Conservation (phyloP, 2,329 filamentous ascomycete genomes). For the Penicillium corylophilum region DNA sequence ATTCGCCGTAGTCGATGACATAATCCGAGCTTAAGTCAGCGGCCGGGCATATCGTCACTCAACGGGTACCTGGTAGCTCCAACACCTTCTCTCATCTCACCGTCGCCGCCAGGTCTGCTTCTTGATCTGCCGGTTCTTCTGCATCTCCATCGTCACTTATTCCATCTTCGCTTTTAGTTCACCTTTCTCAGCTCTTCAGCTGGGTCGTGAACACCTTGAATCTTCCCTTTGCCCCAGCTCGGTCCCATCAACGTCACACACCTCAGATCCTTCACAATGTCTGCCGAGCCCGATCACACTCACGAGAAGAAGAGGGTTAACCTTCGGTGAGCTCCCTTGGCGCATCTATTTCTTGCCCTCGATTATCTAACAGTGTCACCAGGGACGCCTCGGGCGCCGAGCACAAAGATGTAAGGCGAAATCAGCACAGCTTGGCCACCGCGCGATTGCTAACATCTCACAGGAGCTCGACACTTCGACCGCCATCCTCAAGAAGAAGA, state of each 20-base stretch:
- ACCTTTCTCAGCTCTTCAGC: slow-evolving; percentile 17
- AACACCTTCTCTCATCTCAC: slow-evolving; percentile 22
- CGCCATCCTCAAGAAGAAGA: slow-evolving; percentile 99
- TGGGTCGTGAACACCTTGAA: slow-evolving; percentile 23
- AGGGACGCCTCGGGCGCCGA: slow-evolving; percentile 90
- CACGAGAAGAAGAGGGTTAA: slow-evolving; percentile 80
- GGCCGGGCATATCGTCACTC: slow-evolving; percentile 37
- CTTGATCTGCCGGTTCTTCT: slow-evolving; percentile 18
- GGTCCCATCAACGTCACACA: slow-evolving; percentile 22
- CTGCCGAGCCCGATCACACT: slow-evolving; percentile 61
- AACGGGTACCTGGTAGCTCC: slow-evolving; percentile 32
- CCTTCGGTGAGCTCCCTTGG: slow-evolving; percentile 62
- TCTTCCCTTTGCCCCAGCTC: slow-evolving; percentile 26
- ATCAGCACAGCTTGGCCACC: slow-evolving; percentile 38
- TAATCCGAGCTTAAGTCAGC: slow-evolving; percentile 35
- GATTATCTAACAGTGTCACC: slow-evolving; percentile 41
- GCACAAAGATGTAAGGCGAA: slow-evolving; percentile 67
- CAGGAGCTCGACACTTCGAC: slow-evolving; percentile 90
- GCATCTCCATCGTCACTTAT: slow-evolving; percentile 14
- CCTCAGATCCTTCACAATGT: slow-evolving; percentile 58
- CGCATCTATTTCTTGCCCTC: slow-evolving; percentile 14
- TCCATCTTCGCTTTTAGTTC: slow-evolving; percentile 15
- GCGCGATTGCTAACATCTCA: slow-evolving; percentile 19
- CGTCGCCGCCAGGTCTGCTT: slow-evolving; percentile 18
- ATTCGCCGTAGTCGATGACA: slow-evolving; percentile 35